Conservation (phyloP, 2,329 filamentous ascomycete genomes). For the Curvularia sp. region DNA sequence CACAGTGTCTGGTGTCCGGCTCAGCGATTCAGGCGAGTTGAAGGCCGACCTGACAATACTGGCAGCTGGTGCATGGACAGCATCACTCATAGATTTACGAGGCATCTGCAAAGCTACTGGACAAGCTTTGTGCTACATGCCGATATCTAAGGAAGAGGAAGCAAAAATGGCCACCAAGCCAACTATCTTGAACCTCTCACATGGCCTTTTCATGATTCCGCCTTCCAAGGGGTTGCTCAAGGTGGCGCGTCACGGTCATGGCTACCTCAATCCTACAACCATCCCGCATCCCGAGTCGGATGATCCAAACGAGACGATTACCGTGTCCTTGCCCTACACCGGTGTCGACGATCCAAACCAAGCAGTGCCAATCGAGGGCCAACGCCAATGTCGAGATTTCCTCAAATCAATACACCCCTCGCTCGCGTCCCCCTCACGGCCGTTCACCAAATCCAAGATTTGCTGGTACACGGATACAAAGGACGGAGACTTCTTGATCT, state of each 20-base stretch:
- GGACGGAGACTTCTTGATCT: conserved; percentile 63
- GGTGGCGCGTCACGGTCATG: conserved; percentile 59
- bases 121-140: conserved; percentile 79
- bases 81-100: conserved; percentile 75
- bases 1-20: conserved; percentile 64
- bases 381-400: conserved; percentile 42
- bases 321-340: conserved; percentile 59
- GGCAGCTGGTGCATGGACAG: conserved; percentile 88
- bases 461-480: conserved; percentile 66
- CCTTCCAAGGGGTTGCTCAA: conserved; percentile 59
- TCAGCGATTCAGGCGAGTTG: conserved; percentile 59
- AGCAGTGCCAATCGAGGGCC: conserved; percentile 44
- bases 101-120: conserved; percentile 81
- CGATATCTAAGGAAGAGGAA: conserved; percentile 76
- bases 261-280: conserved; percentile 56
- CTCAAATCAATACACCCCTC: conserved; percentile 39
- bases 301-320: conserved; percentile 47
- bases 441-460: conserved; percentile 57
- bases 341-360: conserved; percentile 57
- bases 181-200: conserved; percentile 73
- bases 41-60: conserved; percentile 77
- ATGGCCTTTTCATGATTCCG: conserved; percentile 77
- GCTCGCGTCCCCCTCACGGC: conserved; percentile 46
- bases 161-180: conserved; percentile 69
- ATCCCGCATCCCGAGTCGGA: conserved; percentile 57